Conservation (phyloP, 306 rosid species). For the Quercus parvula region DNA sequence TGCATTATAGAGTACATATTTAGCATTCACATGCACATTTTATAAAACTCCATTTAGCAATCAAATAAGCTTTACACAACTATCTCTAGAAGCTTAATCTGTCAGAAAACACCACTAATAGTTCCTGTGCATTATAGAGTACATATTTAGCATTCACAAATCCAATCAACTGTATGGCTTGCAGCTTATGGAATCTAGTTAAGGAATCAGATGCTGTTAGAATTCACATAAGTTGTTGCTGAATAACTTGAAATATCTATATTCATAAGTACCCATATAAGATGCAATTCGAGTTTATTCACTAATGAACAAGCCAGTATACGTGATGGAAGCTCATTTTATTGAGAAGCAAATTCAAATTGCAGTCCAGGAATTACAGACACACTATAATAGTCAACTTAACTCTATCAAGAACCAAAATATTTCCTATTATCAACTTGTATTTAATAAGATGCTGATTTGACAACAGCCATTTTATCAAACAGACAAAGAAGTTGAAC, state of each 20-base stretch:
- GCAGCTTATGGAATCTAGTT: neutral
- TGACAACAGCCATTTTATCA: too few species aligned
- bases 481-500: neutral
- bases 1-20: neutral
- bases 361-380: neutral
- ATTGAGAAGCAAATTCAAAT: neutral
- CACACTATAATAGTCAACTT: too few species aligned
- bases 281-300: neutral
- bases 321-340: neutral
- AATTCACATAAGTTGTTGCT: neutral
- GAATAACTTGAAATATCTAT: neutral
- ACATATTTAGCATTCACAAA: neutral
- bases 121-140: too few species aligned
- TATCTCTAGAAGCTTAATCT: too few species aligned
- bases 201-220: neutral
- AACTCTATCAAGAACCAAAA: too few species aligned
- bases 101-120: too few species aligned
- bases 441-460: too few species aligned
- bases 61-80: too few species aligned
- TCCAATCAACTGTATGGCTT: neutral
- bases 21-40: too few species aligned
- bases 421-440: too few species aligned
- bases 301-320: neutral
- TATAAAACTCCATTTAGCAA: too few species aligned
- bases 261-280: neutral